These are phyloP conservation scores for Termitomyces sp. DNA, from an alignment of 768 basidiomycete species.

Conservation along the genomic window DNA sequence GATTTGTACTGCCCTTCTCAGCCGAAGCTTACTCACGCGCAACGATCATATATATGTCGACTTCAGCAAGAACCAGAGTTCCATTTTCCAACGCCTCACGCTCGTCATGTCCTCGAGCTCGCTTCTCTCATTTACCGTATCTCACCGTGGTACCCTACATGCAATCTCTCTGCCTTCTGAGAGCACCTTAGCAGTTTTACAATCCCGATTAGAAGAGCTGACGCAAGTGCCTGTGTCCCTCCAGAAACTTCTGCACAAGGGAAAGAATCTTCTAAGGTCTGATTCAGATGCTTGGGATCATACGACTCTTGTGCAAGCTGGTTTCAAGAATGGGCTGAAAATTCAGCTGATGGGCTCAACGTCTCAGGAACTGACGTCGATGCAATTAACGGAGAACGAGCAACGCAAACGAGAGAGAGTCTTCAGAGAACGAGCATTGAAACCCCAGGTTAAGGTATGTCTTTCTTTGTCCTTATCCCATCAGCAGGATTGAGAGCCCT, in stretches of 20 bases:
- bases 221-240: slow-evolving; percentile 59
- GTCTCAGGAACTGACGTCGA: slow-evolving; percentile 43
- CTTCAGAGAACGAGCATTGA: slow-evolving; percentile 51
- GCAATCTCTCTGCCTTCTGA: slow-evolving; percentile 43
- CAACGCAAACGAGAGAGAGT: slow-evolving; percentile 52
- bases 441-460: slow-evolving; percentile 53
- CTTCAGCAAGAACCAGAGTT: background rate
- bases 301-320: slow-evolving; percentile 32
- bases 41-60: background rate
- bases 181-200: slow-evolving; percentile 45
- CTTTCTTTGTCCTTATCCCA: background rate
- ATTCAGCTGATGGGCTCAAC: slow-evolving; percentile 72
- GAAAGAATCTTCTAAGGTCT: slow-evolving; percentile 38
- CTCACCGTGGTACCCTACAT: slow-evolving; percentile 45
- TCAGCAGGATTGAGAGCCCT: background rate
- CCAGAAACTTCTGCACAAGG: slow-evolving; percentile 73
- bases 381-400: slow-evolving; percentile 55
- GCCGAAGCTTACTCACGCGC: slow-evolving; percentile 1
- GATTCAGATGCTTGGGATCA: slow-evolving; percentile 23
- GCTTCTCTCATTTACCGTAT: slow-evolving; percentile 23
- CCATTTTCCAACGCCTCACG: background rate
- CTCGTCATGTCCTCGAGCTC: slow-evolving; percentile 11
- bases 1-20: background rate
- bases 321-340: slow-evolving; percentile 62
- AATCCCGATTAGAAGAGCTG: slow-evolving; percentile 50